phyloP scores from a whole-genome alignment of 2,329 filamentous ascomycete species.

The Oidium heveae region DNA sequence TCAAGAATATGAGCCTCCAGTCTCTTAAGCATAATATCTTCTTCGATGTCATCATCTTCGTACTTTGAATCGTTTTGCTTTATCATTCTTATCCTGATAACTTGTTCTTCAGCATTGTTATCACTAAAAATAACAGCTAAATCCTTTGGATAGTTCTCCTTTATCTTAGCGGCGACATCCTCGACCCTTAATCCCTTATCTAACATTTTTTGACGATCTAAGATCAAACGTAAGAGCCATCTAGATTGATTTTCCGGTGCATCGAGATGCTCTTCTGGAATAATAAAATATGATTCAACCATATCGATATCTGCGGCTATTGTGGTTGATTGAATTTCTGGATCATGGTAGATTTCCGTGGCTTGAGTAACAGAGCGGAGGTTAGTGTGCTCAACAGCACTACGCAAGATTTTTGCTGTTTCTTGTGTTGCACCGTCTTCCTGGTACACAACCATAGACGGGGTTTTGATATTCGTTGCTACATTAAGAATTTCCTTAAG shows the following conservation, averaged over 20 bases:
- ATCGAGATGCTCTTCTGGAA: conserved; percentile 49
- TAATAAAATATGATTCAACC: conserved; percentile 90
- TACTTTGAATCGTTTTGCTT: conserved; percentile 44
- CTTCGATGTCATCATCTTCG: conserved; percentile 49
- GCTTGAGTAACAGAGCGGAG: conserved; percentile 73
- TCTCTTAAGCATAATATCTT: conserved; percentile 81
- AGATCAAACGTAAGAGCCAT: conserved; percentile 81
- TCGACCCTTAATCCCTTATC: conserved; percentile 84
- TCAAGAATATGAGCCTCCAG: conserved; percentile 81
- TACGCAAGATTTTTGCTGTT: conserved; percentile 63
- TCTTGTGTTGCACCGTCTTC: conserved; percentile 44
- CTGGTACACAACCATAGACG: conserved; percentile 84
- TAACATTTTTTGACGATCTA: conserved; percentile 81
- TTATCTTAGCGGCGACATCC: conserved; percentile 74
- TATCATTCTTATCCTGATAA: conserved; percentile 76
- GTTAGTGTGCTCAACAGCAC: conserved; percentile 80
- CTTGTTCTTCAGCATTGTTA: conserved; percentile 86
- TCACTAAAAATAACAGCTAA: conserved; percentile 90
- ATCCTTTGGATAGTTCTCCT: conserved; percentile 63
- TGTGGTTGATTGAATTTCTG: conserved; percentile 60
- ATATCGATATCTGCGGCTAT: conserved; percentile 79
- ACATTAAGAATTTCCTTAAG: conserved; percentile 98
- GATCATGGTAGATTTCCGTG: conserved; percentile 95
- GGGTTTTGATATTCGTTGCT: conserved; percentile 94
- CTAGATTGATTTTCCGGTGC: conserved; percentile 55